These are phyloP conservation scores for Aspergillus ellipticus DNA, from an alignment of 495 filamentous ascomycete species.

Conservation along the genomic window DNA sequence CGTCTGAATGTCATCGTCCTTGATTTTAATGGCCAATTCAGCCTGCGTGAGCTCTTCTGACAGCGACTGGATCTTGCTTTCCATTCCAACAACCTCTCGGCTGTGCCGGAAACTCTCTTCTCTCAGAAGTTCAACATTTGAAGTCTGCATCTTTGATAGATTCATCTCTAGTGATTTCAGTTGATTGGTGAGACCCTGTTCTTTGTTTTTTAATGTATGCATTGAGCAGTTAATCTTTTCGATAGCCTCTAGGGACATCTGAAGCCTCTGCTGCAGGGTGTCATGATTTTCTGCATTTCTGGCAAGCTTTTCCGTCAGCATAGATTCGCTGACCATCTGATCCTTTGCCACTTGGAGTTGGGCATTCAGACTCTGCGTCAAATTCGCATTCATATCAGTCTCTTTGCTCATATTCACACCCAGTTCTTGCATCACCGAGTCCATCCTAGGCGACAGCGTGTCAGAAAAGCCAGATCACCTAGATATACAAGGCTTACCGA, in stretches of 20 bases:
- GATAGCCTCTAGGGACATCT: slow-evolving; percentile 17
- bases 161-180: slow-evolving; percentile 21
- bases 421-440: slow-evolving; percentile 17
- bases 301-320: slow-evolving; percentile 23
- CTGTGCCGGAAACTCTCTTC: slow-evolving; percentile 10
- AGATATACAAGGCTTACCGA: slow-evolving; percentile 17
- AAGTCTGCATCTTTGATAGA: slow-evolving; percentile 21
- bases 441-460: slow-evolving; percentile 16
- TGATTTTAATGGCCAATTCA: slow-evolving; percentile 14
- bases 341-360: slow-evolving; percentile 18
- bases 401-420: slow-evolving; percentile 11
- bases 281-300: slow-evolving; percentile 10
- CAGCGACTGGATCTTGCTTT: slow-evolving; percentile 21
- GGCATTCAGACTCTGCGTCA: slow-evolving; percentile 17
- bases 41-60: slow-evolving; percentile 14
- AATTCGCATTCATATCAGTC: slow-evolving; percentile 13
- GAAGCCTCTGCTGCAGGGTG: slow-evolving; percentile 18
- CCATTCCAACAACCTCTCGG: slow-evolving; percentile 23
- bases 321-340: slow-evolving; percentile 21
- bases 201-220: slow-evolving; percentile 11
- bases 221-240: slow-evolving; percentile 18
- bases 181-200: slow-evolving; percentile 16
- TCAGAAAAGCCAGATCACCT: neutral
- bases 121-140: slow-evolving; percentile 1
- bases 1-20: slow-evolving; percentile 13